These are phyloP conservation scores for Suillus spraguei DNA, from an alignment of 768 basidiomycete genomes.

Conservation along the genomic window DNA sequence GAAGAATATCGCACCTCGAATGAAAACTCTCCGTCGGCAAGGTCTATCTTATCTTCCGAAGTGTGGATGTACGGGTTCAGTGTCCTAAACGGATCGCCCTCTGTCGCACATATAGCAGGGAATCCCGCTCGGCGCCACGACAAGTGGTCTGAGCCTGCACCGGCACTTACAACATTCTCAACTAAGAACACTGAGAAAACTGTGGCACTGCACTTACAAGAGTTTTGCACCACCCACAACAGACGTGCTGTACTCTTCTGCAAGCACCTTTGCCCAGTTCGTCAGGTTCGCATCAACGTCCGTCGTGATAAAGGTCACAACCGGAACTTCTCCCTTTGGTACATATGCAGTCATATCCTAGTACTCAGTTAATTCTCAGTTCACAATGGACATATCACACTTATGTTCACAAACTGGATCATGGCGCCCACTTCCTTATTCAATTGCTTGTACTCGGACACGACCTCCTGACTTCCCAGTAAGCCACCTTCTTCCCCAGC, in stretches of 20 bases:
- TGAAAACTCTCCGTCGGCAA: constrained; percentile 43
- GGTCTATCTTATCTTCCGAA: constrained; percentile 24
- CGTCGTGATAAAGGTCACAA: constrained; percentile 33
- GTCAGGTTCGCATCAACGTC: constrained; percentile 50
- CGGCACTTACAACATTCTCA: constrained; percentile 32
- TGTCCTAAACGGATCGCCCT: constrained; percentile 43
- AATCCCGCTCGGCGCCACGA: constrained; percentile 47
- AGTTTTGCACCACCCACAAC: constrained; percentile 19
- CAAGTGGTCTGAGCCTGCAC: constrained; percentile 48
- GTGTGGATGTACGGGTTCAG: constrained; percentile 47
- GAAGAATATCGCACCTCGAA: constrained; percentile 29
- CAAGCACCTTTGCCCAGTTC: constrained; percentile 35
- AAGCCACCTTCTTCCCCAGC: constrained; percentile 60
- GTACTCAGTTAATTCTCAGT: constrained; percentile 37
- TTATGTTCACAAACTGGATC: constrained; percentile 47
- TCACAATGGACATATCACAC: not conserved
- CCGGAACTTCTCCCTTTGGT: constrained; percentile 12
- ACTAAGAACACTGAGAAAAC: not conserved
- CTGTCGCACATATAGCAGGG: constrained; percentile 44
- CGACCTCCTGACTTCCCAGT: constrained; percentile 48
- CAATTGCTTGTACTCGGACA: constrained; percentile 47
- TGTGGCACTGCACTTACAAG: constrained; percentile 33
- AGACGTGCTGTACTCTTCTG: constrained; percentile 30
- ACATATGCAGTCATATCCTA: constrained; percentile 44
- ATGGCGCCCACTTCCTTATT: constrained; percentile 51